phyloP scores from a whole-genome alignment of 2,329 filamentous ascomycete genomes.

The Orbilia brochopaga region DNA sequence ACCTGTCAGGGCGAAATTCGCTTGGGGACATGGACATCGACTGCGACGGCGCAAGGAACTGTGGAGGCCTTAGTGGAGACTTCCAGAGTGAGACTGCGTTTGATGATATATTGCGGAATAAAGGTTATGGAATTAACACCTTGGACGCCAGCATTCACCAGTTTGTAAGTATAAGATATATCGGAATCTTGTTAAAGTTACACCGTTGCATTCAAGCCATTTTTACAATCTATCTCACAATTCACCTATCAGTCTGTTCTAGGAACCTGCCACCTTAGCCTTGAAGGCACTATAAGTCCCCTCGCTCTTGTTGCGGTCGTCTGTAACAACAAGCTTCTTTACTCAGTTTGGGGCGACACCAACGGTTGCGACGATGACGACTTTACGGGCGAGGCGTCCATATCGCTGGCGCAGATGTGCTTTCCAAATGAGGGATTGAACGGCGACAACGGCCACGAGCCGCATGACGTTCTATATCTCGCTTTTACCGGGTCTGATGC shows the following conservation, averaged over 20 bases:
- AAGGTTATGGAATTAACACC: constrained; percentile 58
- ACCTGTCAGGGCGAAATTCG: constrained; percentile 60
- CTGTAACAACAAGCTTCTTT: constrained; percentile 63
- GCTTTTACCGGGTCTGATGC: constrained; percentile 67
- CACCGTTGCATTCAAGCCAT: too few species aligned
- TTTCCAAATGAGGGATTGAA: constrained; percentile 63
- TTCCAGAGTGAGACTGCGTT: constrained; percentile 63
- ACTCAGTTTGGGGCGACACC: constrained; percentile 68
- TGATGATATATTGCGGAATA: constrained; percentile 58
- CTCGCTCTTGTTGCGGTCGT: constrained; percentile 66
- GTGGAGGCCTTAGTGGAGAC: constrained; percentile 60
- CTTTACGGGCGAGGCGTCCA: constrained; percentile 65
- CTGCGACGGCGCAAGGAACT: constrained; percentile 64
- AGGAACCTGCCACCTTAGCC: constrained; percentile 55
- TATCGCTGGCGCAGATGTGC: constrained; percentile 66
- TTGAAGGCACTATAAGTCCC: constrained; percentile 60
- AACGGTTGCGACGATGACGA: constrained; percentile 62
- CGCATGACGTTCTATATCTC: constrained; percentile 68
- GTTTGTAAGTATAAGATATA: constrained; percentile 61
- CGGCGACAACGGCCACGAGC: constrained; percentile 65
- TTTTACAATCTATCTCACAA: background rate
- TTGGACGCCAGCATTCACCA: constrained; percentile 63
- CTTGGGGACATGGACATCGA: constrained; percentile 67
- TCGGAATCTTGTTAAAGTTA: too few species aligned
- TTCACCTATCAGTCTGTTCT: constrained; percentile 24